Percentiles rank a stretch among this genome's conserved stretches.
Evolutionary conservation across 768 basidiomycete genomes (phyloP).

Genomic region (Amanita thiersii): DNA sequence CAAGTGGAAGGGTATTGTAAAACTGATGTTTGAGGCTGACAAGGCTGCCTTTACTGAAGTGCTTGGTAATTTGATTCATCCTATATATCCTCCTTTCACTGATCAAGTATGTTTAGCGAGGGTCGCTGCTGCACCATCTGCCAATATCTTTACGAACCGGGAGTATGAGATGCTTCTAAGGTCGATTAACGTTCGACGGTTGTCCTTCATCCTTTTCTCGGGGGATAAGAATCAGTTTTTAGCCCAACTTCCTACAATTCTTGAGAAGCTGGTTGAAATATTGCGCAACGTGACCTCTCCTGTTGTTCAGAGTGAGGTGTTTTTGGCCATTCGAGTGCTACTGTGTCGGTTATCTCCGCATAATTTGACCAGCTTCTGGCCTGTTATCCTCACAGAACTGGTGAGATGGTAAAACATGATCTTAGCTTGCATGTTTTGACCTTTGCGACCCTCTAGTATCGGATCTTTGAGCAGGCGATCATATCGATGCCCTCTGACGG

Average conservation of each 20-base stretch:
- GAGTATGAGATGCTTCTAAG: conserved; percentile 90
- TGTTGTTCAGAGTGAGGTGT: conserved; percentile 89
- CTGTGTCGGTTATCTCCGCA: conserved; percentile 87
- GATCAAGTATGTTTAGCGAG: conserved; percentile 36
- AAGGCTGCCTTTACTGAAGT: conserved; percentile 82
- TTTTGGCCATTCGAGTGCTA: conserved; percentile 85
- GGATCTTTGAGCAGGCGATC: conserved; percentile 81
- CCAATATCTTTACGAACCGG: conserved; percentile 93
- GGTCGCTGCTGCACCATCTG: conserved; percentile 79
- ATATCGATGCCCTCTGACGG: conserved; percentile 65
- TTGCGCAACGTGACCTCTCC: conserved; percentile 73
- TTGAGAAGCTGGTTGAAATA: conserved; percentile 94
- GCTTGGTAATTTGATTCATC: conserved; percentile 44
- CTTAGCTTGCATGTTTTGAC: too few species aligned
- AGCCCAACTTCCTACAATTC: conserved; percentile 84
- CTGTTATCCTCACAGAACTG: conserved; percentile 87
- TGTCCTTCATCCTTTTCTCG: conserved; percentile 80
- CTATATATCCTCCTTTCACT: conserved; percentile 25
- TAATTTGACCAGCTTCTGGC: conserved; percentile 95
- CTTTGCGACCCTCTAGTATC: conserved; percentile 47
- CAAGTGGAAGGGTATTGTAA: conserved; percentile 74
- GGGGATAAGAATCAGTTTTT: conserved; percentile 91
- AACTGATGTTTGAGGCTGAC: conserved; percentile 76
- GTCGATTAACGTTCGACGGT: conserved; percentile 77
- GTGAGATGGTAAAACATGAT: conserved; percentile 37